Percentiles rank a stretch among this genome's conserved stretches.
These are phyloP conservation scores for Tritrichomonas foetus DNA, from an alignment of 208 protist species.

Conservation along the genomic window DNA sequence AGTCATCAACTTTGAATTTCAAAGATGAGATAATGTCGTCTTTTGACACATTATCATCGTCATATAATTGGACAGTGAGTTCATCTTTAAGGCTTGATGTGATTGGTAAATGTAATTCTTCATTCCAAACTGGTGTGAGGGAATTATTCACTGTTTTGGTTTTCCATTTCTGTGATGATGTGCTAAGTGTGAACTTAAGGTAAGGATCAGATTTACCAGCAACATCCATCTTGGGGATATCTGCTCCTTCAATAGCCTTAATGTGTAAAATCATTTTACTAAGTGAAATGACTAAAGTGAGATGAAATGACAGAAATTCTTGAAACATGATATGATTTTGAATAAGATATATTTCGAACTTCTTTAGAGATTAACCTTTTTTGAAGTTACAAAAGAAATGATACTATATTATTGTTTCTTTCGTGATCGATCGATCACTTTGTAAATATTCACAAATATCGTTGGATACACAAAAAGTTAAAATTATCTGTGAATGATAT, in stretches of 20 bases:
- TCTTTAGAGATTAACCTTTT: too few species aligned
- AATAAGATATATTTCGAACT: too few species aligned
- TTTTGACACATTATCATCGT: not conserved
- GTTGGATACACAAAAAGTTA: too few species aligned
- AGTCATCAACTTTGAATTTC: not conserved
- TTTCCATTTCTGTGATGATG: not conserved
- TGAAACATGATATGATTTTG: too few species aligned
- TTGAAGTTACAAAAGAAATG: too few species aligned
- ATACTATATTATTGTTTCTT: too few species aligned
- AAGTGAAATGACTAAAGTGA: too few species aligned
- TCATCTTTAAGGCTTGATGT: too few species aligned
- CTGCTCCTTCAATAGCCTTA: not conserved
- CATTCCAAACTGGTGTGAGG: not conserved
- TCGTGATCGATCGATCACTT: too few species aligned
- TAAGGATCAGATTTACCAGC: not conserved
- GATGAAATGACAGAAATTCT: too few species aligned
- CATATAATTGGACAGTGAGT: not conserved
- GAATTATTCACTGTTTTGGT: not conserved
- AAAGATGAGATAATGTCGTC: not conserved
- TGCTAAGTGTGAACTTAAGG: not conserved
- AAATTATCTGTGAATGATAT: too few species aligned
- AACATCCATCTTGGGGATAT: not conserved
- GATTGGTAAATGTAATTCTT: not conserved
- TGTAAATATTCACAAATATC: too few species aligned
- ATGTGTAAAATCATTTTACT: not conserved